These are phyloP conservation scores for Pyricularia sp. DNA, from an alignment of 2,329 filamentous ascomycete species.

Conservation along the genomic window DNA sequence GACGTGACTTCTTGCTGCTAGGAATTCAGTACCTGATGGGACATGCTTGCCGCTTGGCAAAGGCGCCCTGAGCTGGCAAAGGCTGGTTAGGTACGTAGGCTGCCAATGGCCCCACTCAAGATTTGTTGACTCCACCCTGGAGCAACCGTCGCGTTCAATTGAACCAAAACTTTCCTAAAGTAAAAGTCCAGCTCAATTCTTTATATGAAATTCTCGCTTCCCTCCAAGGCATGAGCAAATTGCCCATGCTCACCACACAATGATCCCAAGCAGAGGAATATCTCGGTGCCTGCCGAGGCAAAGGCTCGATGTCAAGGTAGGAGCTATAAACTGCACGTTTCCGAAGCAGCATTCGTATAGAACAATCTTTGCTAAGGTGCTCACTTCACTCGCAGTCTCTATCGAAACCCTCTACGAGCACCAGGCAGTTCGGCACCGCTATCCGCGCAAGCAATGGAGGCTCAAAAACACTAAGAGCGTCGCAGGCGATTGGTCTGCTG, in stretches of 20 bases:
- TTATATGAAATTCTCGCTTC: not conserved
- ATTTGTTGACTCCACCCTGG: not conserved
- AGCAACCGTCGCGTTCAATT: not conserved
- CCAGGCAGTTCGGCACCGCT: slow-evolving; percentile 17
- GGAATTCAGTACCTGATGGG: no score
- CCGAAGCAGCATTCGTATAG: not conserved
- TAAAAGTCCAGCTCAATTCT: not conserved
- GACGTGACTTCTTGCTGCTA: no score
- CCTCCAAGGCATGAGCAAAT: not conserved
- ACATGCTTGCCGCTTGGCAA: no score
- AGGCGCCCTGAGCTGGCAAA: no score
- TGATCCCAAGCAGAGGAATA: slow-evolving; percentile 43
- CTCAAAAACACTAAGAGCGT: slow-evolving; percentile 1
- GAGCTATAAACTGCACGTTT: not conserved
- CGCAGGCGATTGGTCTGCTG: slow-evolving; percentile 4
- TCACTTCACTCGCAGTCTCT: not conserved
- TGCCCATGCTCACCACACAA: slow-evolving; percentile 13
- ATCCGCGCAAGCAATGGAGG: slow-evolving; percentile 10
- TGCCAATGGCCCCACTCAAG: not conserved
- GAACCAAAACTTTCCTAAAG: not conserved
- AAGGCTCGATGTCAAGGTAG: slow-evolving; percentile 2
- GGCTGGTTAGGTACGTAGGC: not conserved
- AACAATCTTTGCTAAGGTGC: slow-evolving; percentile 7
- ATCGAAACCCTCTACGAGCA: slow-evolving; percentile 7
- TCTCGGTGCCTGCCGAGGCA: slow-evolving; percentile 1